Evolutionary conservation across 2,329 filamentous ascomycete species (phyloP), one percentile per base, ranked within the genome.

Genomic region (Didymella glomerata): DNA sequence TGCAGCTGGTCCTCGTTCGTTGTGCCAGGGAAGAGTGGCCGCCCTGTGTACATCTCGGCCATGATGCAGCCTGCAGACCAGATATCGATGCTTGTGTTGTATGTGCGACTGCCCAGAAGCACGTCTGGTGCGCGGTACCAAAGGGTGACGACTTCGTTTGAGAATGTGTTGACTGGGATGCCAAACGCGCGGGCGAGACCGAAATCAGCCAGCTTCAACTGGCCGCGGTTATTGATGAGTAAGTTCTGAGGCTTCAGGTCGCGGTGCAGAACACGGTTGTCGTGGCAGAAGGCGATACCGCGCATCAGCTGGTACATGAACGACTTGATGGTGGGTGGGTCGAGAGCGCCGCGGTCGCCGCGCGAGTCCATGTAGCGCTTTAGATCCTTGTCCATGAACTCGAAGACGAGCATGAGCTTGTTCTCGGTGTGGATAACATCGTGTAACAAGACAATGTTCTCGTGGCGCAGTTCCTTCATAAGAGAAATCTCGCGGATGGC

Each of bases 341-440:
- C 93, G 54, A 99, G 84, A 48, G 93, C 92, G 62, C 95, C 94
- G 51, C 93, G 86, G 69, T 97, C 92, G 71, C 93, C 93, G 58
- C 93, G 86, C 7, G 89, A 91, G 77, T 99, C 95, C 95, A 99
- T 99, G 80, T 97, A 98, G 76, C 96, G 92, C 83, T 99, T 99
- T 11, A 99, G 82, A 74, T 99, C 95, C 76, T 93, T 93, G 79
- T 99, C 95, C 94, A 99, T 97, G 79, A 89, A 97, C 79, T 99
- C 95, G 70, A 99, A 99, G 10, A 99, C 95, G 40, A 99, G 88
- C 95, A 99, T 99, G 57, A 99, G 88, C 79, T 99, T 99, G 81
- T 98, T 99, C 83, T 99, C 95, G 58, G 95, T 99, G 79, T 99
- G 95, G 72, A 99, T 98, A 56, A 99, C 95, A 84, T 99, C 95